These are phyloP conservation scores for Trichoderma sp. DNA, from an alignment of 2,329 filamentous ascomycete genomes.

Conservation along the genomic window DNA sequence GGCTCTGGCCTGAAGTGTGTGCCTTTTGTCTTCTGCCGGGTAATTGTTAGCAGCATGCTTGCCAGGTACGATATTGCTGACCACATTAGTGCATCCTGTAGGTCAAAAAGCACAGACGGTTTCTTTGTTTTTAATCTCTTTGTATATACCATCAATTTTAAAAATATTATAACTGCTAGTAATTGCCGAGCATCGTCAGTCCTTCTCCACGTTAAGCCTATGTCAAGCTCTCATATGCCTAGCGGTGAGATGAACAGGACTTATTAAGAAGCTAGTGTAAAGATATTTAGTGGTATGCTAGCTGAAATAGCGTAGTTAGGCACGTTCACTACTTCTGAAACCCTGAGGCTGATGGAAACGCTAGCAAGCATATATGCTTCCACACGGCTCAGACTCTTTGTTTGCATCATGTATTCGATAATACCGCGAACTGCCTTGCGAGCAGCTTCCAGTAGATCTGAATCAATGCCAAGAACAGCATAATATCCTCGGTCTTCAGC, in stretches of 20 bases:
- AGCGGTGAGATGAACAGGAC: neutral
- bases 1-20: too few relatives aligned
- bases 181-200: neutral
- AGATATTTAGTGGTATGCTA: neutral
- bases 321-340: conserved; percentile 6
- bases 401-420: conserved; percentile 2
- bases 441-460: neutral
- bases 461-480: neutral
- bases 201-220: neutral
- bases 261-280: neutral
- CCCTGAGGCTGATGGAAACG: neutral
- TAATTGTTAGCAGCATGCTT: neutral
- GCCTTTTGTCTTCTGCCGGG: neutral
- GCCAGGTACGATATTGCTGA: neutral
- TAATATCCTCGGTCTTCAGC: conserved; percentile 2
- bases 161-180: neutral
- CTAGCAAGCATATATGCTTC: conserved; percentile 13
- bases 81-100: neutral
- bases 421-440: neutral
- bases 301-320: conserved; percentile 4
- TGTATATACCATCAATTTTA: neutral
- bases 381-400: neutral
- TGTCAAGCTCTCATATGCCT: neutral
- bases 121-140: neutral
- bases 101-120: neutral